Evolutionary conservation across 1,284 basidiomycete genomes (phyloP).

Genomic region (Pterulicium gracile): DNA sequence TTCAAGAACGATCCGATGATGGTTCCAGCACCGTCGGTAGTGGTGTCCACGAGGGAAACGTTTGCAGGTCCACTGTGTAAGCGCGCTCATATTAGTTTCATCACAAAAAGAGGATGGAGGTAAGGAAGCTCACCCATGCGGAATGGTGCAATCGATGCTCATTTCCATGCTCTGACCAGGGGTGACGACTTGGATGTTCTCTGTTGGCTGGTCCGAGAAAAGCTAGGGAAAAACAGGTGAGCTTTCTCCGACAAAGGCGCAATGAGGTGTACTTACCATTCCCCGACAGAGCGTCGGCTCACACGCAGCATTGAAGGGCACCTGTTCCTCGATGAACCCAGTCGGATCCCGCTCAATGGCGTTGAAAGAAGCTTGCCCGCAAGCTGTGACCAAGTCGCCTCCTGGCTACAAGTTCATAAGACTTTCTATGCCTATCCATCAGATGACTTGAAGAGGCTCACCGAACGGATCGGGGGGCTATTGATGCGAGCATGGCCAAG

Average conservation of each 20-base stretch:
- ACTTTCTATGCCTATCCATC: not conserved
- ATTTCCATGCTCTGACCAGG: conserved; percentile 4
- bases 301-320: not conserved
- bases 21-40: not conserved
- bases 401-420: not conserved
- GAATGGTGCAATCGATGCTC: conserved; percentile 8
- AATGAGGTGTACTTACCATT: too few relatives aligned
- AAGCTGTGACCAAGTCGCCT: not conserved
- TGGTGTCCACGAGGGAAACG: conserved; percentile 6
- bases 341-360: not conserved
- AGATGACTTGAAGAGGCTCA: not conserved
- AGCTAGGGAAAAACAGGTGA: too few relatives aligned
- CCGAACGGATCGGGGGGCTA: not conserved
- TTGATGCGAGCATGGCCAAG: not conserved
- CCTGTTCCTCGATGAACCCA: conserved; percentile 1
- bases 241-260: too few relatives aligned
- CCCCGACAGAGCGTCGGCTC: not conserved
- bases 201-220: not conserved
- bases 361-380: not conserved
- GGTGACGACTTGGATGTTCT: conserved; percentile 2
- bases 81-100: not conserved
- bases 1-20: conserved; percentile 6
- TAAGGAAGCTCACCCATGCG: conserved; percentile 5
- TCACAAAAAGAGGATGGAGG: not conserved
- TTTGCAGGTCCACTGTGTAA: conserved; percentile 5